A percentile compares a stretch with the other conserved stretches of the same genome.
Conservation (phyloP, 306 rosid species). For the cucumber (Cucumis sativus) region DNA sequence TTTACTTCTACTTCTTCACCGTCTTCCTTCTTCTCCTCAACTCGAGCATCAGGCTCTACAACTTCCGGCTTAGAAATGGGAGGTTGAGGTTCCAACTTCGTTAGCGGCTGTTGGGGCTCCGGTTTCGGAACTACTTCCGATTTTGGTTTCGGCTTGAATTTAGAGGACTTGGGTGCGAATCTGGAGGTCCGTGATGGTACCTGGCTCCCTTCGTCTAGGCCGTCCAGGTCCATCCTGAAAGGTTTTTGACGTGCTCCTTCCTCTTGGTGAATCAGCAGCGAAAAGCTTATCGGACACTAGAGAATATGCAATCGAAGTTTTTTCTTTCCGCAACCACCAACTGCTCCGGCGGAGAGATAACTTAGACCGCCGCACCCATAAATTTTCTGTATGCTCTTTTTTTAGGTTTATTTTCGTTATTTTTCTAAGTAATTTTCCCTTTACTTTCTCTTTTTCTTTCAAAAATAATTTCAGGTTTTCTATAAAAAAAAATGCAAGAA, state of each 20-base stretch:
- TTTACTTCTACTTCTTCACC: neutral
- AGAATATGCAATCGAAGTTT: neutral
- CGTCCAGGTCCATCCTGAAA: slow-evolving; percentile 67
- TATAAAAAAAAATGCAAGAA: no score
- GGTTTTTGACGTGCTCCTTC: neutral
- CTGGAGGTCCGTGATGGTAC: slow-evolving; percentile 37
- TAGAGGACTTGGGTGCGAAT: slow-evolving; percentile 59
- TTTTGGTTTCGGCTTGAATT: slow-evolving; percentile 36
- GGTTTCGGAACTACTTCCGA: neutral
- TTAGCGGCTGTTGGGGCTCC: slow-evolving; percentile 10
- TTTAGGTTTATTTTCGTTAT: neutral
- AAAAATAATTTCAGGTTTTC: no score
- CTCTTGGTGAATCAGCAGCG: neutral
- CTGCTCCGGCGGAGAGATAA: neutral
- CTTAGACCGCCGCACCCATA: neutral
- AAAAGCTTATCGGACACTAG: neutral
- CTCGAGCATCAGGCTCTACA: slow-evolving; percentile 1
- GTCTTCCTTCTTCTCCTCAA: slow-evolving; percentile 21
- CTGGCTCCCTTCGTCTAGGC: slow-evolving; percentile 33
- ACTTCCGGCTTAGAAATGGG: slow-evolving; percentile 13
- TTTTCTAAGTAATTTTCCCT: neutral
- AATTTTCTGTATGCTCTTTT: neutral
- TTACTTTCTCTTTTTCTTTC: no score
- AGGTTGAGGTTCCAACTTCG: slow-evolving; percentile 17
- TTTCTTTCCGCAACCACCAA: neutral